These are phyloP conservation scores for Lactarius trivialis DNA, from an alignment of 768 basidiomycete genomes.

Conservation along the genomic window DNA sequence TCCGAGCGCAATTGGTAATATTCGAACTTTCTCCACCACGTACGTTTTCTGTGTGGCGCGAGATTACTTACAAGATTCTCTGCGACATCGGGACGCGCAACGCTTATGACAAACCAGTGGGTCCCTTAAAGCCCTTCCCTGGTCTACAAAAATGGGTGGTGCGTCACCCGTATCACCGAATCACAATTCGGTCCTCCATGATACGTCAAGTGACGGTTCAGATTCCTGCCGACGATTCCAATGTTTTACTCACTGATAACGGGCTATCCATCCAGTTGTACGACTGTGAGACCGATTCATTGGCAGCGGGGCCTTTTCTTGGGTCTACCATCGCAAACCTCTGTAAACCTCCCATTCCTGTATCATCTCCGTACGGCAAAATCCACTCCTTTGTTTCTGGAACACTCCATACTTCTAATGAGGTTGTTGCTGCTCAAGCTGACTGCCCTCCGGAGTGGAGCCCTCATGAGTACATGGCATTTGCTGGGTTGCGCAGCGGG, in stretches of 20 bases:
- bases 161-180: background rate
- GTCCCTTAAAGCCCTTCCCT: background rate
- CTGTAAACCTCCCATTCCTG: background rate
- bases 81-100: background rate
- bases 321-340: background rate
- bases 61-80: background rate
- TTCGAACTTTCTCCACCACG: background rate
- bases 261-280: background rate
- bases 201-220: background rate
- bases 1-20: background rate
- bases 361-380: background rate
- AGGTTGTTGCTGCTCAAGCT: slow-evolving; percentile 35
- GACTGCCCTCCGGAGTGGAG: slow-evolving; percentile 35
- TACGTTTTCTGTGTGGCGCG: background rate
- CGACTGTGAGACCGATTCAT: background rate
- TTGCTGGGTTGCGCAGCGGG: slow-evolving; percentile 41
- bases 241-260: background rate
- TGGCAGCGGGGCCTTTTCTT: background rate
- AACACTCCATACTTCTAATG: slow-evolving; percentile 32
- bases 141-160: background rate
- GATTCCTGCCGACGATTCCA: background rate
- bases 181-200: background rate
- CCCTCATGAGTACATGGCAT: slow-evolving; percentile 41
- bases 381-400: background rate
- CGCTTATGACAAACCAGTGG: background rate